These are phyloP conservation scores for Spongospora subterranea DNA, from an alignment of 208 protist species.

Conservation along the genomic window DNA sequence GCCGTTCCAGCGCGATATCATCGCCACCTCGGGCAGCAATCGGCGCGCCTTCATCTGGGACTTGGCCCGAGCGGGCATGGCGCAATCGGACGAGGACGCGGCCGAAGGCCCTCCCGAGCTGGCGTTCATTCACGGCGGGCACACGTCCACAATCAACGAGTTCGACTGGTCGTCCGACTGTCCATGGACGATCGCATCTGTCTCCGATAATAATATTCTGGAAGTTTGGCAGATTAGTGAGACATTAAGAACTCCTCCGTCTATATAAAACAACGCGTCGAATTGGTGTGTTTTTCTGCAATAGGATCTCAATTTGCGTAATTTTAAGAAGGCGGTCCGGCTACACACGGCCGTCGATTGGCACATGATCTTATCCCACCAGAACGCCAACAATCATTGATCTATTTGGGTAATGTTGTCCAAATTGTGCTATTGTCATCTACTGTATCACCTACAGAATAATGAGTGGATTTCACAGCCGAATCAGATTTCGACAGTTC, in stretches of 20 bases:
- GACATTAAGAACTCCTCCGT: neutral
- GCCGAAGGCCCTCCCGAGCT: conserved; percentile 29
- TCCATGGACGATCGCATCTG: conserved; percentile 59
- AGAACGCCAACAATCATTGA: no score
- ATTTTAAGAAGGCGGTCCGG: no score
- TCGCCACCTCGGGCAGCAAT: conserved; percentile 2
- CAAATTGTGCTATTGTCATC: no score
- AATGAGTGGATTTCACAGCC: no score
- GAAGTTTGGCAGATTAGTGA: conserved; percentile 56
- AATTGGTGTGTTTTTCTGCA: no score
- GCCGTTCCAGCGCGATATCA: neutral
- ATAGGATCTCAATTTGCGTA: no score
- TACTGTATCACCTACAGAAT: no score
- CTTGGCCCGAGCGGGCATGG: neutral
- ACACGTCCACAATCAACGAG: conserved; percentile 56
- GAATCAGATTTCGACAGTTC: no score
- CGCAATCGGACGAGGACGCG: conserved; percentile 11
- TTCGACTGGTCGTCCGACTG: conserved; percentile 62
- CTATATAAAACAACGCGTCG: no score
- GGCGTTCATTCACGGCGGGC: conserved; percentile 62
- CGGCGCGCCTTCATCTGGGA: conserved; percentile 54
- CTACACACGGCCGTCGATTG: no score
- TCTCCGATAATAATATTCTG: conserved; percentile 59
- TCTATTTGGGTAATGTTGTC: no score
- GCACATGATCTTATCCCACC: no score